phyloP scores from a whole-genome alignment of 192 early-diverging fungal genomes.

The Coemansia sp. region DNA sequence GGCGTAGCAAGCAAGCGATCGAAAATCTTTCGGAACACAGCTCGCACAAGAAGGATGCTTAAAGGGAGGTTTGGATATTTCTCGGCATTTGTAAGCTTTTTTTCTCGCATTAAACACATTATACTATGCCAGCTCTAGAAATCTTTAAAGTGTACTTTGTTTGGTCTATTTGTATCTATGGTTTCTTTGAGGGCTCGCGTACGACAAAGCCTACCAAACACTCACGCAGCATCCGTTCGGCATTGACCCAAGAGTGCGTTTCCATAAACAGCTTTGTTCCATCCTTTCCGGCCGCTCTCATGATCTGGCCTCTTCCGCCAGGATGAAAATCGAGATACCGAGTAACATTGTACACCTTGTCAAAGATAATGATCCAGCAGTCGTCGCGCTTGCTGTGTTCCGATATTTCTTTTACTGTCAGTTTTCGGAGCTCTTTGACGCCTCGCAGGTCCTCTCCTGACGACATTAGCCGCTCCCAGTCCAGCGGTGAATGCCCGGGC shows the following conservation, averaged over 20 bases:
- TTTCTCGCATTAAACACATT: too few relatives aligned
- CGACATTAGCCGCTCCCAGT: conserved; percentile 85
- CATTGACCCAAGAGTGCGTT: conserved; percentile 95
- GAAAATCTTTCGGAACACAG: conserved; percentile 15
- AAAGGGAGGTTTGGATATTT: background rate
- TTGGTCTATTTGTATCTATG: background rate
- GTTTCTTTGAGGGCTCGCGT: background rate
- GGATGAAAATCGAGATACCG: conserved; percentile 89
- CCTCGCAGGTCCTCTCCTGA: conserved; percentile 70
- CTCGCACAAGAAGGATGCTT: conserved; percentile 30
- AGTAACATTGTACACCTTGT: conserved; percentile 92
- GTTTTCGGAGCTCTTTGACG: conserved; percentile 26
- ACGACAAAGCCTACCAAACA: conserved; percentile 68
- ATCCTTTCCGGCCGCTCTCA: conserved; percentile 89
- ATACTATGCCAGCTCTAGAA: too few relatives aligned
- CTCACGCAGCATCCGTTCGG: conserved; percentile 80
- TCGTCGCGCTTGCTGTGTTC: conserved; percentile 76
- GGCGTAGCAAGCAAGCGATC: conserved; percentile 29
- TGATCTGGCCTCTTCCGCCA: conserved; percentile 77
- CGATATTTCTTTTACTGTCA: conserved; percentile 72
- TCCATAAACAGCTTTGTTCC: conserved; percentile 84
- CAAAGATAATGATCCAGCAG: conserved; percentile 86
- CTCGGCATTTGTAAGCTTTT: background rate
- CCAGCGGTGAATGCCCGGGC: conserved; percentile 86
- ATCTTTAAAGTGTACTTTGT: background rate